Evolutionary conservation across 345 rosid genomes (phyloP).

Genomic region (Zanthoxylum bungeanum): DNA sequence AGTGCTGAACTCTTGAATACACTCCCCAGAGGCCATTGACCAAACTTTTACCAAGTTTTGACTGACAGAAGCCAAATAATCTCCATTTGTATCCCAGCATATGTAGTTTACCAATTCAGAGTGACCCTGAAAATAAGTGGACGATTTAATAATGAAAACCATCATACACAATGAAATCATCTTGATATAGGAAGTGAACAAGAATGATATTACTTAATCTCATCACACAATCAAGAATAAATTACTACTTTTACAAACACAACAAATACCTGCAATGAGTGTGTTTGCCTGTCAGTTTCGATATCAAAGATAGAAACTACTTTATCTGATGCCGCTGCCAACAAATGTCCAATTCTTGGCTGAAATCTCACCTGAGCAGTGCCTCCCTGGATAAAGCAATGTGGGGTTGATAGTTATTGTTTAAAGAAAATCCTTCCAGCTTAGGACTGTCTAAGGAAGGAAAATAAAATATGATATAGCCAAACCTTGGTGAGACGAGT

Average conservation of each 20-base stretch:
- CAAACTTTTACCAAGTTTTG: slow-evolving; percentile 59
- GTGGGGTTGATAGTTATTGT: neutral
- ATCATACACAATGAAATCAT: neutral
- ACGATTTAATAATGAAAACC: neutral
- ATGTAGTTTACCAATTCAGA: slow-evolving; percentile 50
- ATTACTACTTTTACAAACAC: neutral
- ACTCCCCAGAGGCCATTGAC: slow-evolving; percentile 55
- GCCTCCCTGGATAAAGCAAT: slow-evolving; percentile 41
- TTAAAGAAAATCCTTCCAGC: neutral
- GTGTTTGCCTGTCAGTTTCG: slow-evolving; percentile 44
- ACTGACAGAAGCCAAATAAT: slow-evolving; percentile 65
- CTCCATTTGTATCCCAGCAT: slow-evolving; percentile 65
- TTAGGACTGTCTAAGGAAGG: neutral
- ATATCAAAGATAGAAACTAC: slow-evolving; percentile 56
- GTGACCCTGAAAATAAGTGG: slow-evolving; percentile 42
- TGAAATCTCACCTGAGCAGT: slow-evolving; percentile 64
- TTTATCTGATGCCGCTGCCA: slow-evolving; percentile 69
- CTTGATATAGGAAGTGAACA: neutral
- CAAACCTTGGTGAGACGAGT: slow-evolving; percentile 49
- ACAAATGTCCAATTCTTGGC: slow-evolving; percentile 51
- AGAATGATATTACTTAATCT: neutral
- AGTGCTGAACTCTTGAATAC: slow-evolving; percentile 55
- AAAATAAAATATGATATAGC: neutral
- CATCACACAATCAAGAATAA: neutral
- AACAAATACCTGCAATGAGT: slow-evolving; percentile 44